A percentile compares a stretch with the other conserved stretches of the same genome.
phyloP scores from a whole-genome alignment of 768 basidiomycete species.

The Leccinum disarticulatum region DNA sequence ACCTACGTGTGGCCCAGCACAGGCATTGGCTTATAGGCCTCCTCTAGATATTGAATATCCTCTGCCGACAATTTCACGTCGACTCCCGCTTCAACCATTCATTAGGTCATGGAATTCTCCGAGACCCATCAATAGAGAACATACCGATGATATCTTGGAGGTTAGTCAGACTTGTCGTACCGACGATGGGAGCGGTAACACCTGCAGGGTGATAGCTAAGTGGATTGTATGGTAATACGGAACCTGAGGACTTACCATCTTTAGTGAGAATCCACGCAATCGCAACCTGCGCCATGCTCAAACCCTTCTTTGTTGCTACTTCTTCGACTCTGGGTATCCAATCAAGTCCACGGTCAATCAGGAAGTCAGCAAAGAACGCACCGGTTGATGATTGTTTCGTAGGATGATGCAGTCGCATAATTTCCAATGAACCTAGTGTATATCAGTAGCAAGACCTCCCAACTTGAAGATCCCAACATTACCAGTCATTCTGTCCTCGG shows the following conservation, averaged over 20 bases:
- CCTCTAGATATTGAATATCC: conserved; percentile 47
- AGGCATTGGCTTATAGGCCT: conserved; percentile 42
- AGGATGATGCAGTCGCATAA: conserved; percentile 24
- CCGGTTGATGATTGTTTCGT: conserved; percentile 31
- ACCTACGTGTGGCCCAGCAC: conserved; percentile 39
- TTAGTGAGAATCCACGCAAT: conserved; percentile 40
- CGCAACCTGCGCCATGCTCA: conserved; percentile 45
- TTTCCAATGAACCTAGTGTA: conserved; percentile 23
- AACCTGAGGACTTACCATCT: conserved; percentile 21
- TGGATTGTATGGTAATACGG: background rate
- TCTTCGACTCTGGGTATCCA: conserved; percentile 36
- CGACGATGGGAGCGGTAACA: conserved; percentile 46
- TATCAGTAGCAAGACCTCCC: conserved; percentile 5
- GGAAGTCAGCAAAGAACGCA: background rate
- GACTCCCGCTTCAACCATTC: conserved; percentile 27
- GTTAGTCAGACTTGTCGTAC: conserved; percentile 41
- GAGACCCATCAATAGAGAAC: conserved; percentile 2
- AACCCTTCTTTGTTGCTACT: conserved; percentile 36
- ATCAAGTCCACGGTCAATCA: background rate
- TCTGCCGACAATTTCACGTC: conserved; percentile 47
- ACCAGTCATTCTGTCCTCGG: conserved; percentile 28
- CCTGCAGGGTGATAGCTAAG: conserved; percentile 12
- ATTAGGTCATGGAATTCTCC: conserved; percentile 6
- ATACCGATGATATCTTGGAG: conserved; percentile 41
- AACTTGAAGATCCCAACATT: background rate